Base-by-base conservation (phyloP, 1,284 basidiomycete species). In the Tausonia pullulans region DNA sequence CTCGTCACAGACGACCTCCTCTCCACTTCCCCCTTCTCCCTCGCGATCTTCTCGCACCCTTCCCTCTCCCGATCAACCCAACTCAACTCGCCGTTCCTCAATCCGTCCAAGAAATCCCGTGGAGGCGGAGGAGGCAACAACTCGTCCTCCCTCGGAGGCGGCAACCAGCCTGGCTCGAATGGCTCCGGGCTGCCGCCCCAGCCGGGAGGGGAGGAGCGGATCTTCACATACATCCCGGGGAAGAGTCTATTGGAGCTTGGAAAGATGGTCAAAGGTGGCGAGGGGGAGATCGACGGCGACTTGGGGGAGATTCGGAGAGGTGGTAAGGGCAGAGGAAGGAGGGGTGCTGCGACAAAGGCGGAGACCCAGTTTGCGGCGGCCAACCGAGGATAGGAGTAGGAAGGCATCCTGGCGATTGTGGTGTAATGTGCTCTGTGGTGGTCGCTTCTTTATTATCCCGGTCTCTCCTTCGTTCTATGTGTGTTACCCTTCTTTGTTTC, bases 261-360 rank as follows among this genome's bases (percentile, higher is more conserved):
- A 3, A 66, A 66, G 54, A 39, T 66, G 51, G 65, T 66, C 43
- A 66, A 66, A 52, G 50, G 52, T 13, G 50, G 41, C 53, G 65
- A 66, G 51, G 53, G 51, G 48, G 65, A 66, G 65, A 60, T 66
- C 43, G 65, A 66, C n/a, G 52, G 61, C n/a, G 65, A 66, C 51
- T 48, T 66, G 51, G 65, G 57, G 4, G 55, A 66, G 58, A 62
- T 66, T n/a, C 48, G 65, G 52, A 62, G 65, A 39, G 60, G 48
- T 14, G 61, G 64, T 60, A 57, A 60, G 40, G 64, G 64, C 8
- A 50, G 65, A 16, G 65, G 65, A n/a, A 53, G 65, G 16, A 60
- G 65, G 27, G 65, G 61, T 27, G 65, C 65, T 4, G 65, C 65
- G 4, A 57, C 57, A 14, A 58, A 54, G 50, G 64, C 63, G 41